Percentiles rank a stretch among this genome's conserved stretches.
phyloP scores from a whole-genome alignment of 2,329 filamentous ascomycete species.

The Phaeosphaeriaceae sp. region DNA sequence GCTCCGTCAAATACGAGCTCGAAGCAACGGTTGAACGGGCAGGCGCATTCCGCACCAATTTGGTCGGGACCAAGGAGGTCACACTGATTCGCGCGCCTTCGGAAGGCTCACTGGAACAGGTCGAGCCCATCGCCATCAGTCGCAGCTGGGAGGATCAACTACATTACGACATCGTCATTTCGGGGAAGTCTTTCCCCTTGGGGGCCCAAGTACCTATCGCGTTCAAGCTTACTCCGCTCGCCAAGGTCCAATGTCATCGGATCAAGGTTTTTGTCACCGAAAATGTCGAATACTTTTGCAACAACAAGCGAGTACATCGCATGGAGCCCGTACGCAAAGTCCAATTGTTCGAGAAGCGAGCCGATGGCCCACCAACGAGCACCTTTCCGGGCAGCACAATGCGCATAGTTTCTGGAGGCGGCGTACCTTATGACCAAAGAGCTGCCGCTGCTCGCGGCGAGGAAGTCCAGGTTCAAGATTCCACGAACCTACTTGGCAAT shows the following conservation, averaged over 20 bases:
- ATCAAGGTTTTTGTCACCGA: slow-evolving; percentile 92
- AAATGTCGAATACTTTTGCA: slow-evolving; percentile 89
- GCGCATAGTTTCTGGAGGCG: slow-evolving; percentile 79
- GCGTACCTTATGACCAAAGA: slow-evolving; percentile 70
- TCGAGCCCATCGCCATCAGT: slow-evolving; percentile 92
- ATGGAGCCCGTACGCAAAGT: slow-evolving; percentile 86
- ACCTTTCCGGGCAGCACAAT: slow-evolving; percentile 79
- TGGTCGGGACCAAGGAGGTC: slow-evolving; percentile 83
- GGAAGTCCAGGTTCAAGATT: slow-evolving; percentile 60
- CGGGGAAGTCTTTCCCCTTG: slow-evolving; percentile 91
- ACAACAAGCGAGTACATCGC: slow-evolving; percentile 82
- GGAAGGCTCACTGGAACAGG: slow-evolving; percentile 86
- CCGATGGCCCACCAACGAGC: slow-evolving; percentile 76
- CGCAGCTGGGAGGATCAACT: slow-evolving; percentile 94
- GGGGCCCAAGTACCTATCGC: slow-evolving; percentile 89
- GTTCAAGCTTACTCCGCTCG: slow-evolving; percentile 89
- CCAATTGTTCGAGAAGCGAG: slow-evolving; percentile 84
- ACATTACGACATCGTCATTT: slow-evolving; percentile 95
- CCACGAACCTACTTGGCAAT: slow-evolving; percentile 80
- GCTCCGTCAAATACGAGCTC: slow-evolving; percentile 85
- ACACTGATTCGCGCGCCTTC: slow-evolving; percentile 83
- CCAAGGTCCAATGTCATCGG: slow-evolving; percentile 91
- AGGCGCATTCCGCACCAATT: slow-evolving; percentile 87
- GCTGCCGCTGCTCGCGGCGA: slow-evolving; percentile 64
- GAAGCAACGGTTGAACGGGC: slow-evolving; percentile 85